A percentile compares a stretch with the other conserved stretches of the same genome.
phyloP scores from a whole-genome alignment of 139 green algal species.

The Chlamydomonas applanata region DNA sequence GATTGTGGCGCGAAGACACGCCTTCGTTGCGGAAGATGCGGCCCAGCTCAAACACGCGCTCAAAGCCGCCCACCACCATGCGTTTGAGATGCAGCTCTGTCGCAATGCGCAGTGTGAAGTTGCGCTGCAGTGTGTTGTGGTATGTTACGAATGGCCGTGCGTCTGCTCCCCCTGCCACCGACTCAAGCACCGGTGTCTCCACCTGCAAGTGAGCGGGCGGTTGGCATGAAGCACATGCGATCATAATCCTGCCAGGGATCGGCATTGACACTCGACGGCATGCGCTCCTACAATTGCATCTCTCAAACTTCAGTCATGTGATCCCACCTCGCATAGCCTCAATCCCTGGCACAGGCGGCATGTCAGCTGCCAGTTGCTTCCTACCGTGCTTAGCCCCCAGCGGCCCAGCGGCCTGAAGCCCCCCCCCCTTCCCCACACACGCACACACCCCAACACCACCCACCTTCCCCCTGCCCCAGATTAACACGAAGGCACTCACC shows the following conservation, averaged over 20 bases:
- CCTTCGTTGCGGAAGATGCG: conserved; percentile 97
- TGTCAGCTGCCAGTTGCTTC: no score
- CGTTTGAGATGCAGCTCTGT: conserved; percentile 98
- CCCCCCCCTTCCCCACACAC: not conserved
- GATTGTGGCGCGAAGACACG: conserved; percentile 92
- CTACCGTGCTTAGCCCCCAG: no score
- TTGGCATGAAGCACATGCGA: not conserved
- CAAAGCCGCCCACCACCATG: conserved; percentile 78
- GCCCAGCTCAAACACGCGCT: conserved; percentile 97
- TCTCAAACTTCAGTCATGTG: no score
- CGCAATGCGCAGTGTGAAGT: conserved; percentile 94
- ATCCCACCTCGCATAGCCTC: not conserved
- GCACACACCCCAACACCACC: not conserved
- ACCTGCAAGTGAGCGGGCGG: conserved; percentile 26
- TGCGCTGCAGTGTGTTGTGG: conserved; percentile 87
- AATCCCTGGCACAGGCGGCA: no score
- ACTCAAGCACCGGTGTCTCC: conserved; percentile 85
- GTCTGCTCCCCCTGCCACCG: conserved; percentile 88
- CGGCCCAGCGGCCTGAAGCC: no score
- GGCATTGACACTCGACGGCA: no score
- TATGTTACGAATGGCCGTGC: conserved; percentile 94
- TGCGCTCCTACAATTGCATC: no score
- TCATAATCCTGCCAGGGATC: not conserved
- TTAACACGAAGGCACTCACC: conserved; percentile 27
- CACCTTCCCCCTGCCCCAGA: not conserved